Evolutionary conservation across 768 basidiomycete genomes (phyloP), one percentile per base, ranked within the genome.

Genomic region (Xerocomellus dryophilus): DNA sequence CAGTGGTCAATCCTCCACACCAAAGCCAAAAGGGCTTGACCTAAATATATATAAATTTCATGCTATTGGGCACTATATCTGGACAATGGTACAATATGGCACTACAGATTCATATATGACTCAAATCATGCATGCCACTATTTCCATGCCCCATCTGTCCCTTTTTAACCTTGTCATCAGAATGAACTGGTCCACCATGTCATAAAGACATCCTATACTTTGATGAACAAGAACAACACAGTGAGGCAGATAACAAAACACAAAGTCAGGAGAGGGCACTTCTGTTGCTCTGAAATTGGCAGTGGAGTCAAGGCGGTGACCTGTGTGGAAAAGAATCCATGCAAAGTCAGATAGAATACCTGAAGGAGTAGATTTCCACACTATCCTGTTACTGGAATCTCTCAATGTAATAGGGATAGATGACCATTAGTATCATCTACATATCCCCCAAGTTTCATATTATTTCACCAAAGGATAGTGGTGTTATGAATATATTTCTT

Each of bases 171-270:
- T 42, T 5, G 29, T 31, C 11, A 6, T 8, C n/a, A 78, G 76
- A 69, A 73, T 14, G 76, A 77, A 61, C 65, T 70, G 0, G 66
- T 73, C 27, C 76, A 80, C 48, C 50, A 62, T 0, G 43, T 27
- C 0, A 57, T 76, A 20, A 80, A 81, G 55, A 56, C 53, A 0
- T 56, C 72, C 14, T 80, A 78, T 44, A 50, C 43, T 0, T 46
- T 62, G 2, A 75, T 71, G 0, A 77, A 75, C 59, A 77, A 76
- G 55, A 65, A 59, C 1, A 44, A 70, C n/a, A 55, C 59, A 4
- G 34, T 44, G 0, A 35, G 42, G 1, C 71, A 76, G 41, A 73
- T 79, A 41, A 62, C 68, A 0, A 52, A 57, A 7, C 61, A 62
- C 0, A 51, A 66, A 20, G 43, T 46, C 2, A 57, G 66, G 20